These are phyloP conservation scores for Zizania palustris DNA, from an alignment of 202 grass and related monocot genomes.

Conservation along the genomic window DNA sequence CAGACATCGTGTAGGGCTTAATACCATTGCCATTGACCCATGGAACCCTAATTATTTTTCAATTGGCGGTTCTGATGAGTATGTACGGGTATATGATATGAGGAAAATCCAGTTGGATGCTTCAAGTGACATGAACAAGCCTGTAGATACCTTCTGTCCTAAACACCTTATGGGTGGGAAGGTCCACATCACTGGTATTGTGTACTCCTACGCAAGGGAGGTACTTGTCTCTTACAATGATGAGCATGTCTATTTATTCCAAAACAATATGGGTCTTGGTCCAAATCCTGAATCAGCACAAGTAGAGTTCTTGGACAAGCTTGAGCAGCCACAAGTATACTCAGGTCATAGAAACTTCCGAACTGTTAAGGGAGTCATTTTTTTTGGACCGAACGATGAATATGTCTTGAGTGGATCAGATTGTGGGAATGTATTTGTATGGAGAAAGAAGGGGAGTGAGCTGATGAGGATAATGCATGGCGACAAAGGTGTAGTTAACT, in stretches of 20 bases:
- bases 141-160: conserved; percentile 74
- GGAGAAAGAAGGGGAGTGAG: conserved; percentile 74
- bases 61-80: conserved; percentile 72
- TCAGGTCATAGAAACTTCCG: conserved; percentile 76
- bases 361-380: conserved; percentile 78
- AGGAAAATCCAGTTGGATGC: conserved; percentile 52
- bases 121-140: conserved; percentile 50
- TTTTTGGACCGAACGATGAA: conserved; percentile 83
- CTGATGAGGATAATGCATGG: conserved; percentile 73
- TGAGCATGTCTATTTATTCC: conserved; percentile 75
- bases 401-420: conserved; percentile 87
- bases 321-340: conserved; percentile 59
- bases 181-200: conserved; percentile 63
- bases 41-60: conserved; percentile 69
- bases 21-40: conserved; percentile 73
- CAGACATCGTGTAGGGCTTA: conserved; percentile 53
- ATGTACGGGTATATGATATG: conserved; percentile 79
- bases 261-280: conserved; percentile 67
- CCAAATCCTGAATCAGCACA: conserved; percentile 47
- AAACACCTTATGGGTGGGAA: conserved; percentile 50
- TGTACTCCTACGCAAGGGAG: conserved; percentile 71
- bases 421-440: conserved; percentile 81
- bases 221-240: conserved; percentile 86
- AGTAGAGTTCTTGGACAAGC: conserved; percentile 41
- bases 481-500: conserved; percentile 69